Evolutionary conservation across 2,329 filamentous ascomycete species (phyloP).

Genomic region (Alternaria infectoria): DNA sequence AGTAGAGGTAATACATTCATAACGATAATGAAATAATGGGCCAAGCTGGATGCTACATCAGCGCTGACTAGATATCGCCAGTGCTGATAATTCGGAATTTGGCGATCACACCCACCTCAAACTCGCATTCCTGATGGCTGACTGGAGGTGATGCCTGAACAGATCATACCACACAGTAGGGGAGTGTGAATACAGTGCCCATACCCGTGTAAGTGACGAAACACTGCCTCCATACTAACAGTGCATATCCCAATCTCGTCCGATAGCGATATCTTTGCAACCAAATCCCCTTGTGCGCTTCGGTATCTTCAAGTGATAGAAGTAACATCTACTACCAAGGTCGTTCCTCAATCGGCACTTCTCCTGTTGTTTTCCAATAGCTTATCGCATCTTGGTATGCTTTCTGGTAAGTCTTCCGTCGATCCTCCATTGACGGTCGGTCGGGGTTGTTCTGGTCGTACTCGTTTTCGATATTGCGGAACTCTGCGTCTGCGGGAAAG

Average conservation of each 20-base stretch:
- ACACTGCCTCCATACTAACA: not conserved
- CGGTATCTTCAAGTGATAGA: not conserved
- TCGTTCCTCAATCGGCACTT: not conserved
- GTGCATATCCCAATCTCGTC: not conserved
- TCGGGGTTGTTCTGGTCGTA: not conserved
- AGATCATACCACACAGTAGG: not conserved
- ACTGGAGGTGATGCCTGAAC: not conserved
- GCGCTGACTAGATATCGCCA: not conserved
- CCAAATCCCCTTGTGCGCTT: not conserved
- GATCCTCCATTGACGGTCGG: not conserved
- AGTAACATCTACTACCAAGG: not conserved
- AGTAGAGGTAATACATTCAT: not conserved
- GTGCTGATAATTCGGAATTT: not conserved
- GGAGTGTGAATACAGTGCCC: not conserved
- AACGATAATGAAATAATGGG: not conserved
- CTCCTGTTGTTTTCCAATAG: not conserved
- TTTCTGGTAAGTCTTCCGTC: not conserved
- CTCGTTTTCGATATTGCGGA: not conserved
- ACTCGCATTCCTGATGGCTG: not conserved
- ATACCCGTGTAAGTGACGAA: not conserved
- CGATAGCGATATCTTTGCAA: not conserved
- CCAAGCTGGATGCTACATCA: not conserved
- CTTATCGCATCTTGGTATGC: not conserved
- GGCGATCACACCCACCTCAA: not conserved
- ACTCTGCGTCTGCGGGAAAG: not conserved